Base-by-base conservation (phyloP, 2,329 filamentous ascomycete species). In the Xylaria digitata region DNA sequence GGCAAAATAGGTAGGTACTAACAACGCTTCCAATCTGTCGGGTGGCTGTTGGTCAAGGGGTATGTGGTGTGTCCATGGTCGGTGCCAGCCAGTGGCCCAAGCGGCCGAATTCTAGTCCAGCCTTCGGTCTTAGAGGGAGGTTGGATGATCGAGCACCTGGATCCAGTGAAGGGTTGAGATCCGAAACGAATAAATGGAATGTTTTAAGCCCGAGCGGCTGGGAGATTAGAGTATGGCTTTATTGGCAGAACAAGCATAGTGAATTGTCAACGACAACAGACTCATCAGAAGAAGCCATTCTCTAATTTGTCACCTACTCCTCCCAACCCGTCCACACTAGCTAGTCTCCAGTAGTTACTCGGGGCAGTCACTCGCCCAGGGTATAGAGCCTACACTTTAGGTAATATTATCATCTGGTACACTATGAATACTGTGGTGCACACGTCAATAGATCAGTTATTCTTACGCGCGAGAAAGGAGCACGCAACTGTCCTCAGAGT, bases 21-120 rank as follows among this genome's bases (percentile, higher is more conserved):
- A 59, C 30, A 49, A 15, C 68, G 66, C 66, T 70, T 68, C 68
- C 68, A 69, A 63, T 40, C 68, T 61, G 66, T 70, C 66, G 66
- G 68, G 63, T 70, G 55, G 57, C 32, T 53, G 46, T 60, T 50
- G 48, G 57, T 32, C 48, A 55, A 53, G 40, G 26, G n/a, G 30
- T 37, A 58, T 30, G 42, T 55, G 61, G 57, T 40, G 34, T 30
- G 32, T n/a, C 50, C 49, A 40, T 37, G 34, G 23, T 61, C 23
- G 9, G 15, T 23, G 15, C 60, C 30, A 13, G 23, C 49, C 32
- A 42, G 54, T 55, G 32, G 48, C 42, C 49, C 30, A 59, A 59
- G 63, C 46, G 23, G 32, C 45, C 57, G 42, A 32, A 37, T 61
- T 15, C 19, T 23, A 13, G 15, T 26, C 23, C 49, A 26, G 26